Conservation (phyloP, 139 green algal genomes). For the Penium margaritaceum region DNA sequence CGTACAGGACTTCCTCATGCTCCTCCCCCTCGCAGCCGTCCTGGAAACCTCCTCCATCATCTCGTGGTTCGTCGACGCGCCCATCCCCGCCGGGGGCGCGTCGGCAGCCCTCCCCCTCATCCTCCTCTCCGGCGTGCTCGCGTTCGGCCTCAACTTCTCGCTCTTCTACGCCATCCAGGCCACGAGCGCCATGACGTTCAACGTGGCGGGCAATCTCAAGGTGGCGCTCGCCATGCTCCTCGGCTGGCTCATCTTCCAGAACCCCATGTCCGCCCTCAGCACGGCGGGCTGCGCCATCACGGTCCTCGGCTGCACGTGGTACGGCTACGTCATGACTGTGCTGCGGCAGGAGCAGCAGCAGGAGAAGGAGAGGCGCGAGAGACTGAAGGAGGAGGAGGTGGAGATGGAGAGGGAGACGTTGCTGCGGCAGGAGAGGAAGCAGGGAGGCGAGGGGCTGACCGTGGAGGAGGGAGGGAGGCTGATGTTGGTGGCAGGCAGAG, state of each 20-base stretch:
- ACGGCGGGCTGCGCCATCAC: conserved; percentile 1
- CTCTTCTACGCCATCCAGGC: conserved; percentile 47
- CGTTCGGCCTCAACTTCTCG: conserved; percentile 46
- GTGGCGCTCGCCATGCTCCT: conserved; percentile 8
- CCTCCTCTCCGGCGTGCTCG: conserved; percentile 27
- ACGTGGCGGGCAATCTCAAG: conserved; percentile 33
- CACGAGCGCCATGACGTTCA: conserved; percentile 36
- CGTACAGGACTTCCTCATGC: no score
- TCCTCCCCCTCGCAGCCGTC: conserved; percentile 15
- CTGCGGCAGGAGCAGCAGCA: no score
- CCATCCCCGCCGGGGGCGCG: no score
- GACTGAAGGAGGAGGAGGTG: no score
- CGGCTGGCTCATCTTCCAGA: conserved; percentile 14
- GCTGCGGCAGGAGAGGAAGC: no score
- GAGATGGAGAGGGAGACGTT: no score
- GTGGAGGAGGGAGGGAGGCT: no score
- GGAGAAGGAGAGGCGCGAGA: no score
- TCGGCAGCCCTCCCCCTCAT: conserved; percentile 8
- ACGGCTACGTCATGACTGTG: conserved; percentile 19
- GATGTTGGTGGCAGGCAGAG: no score
- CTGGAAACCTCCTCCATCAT: conserved; percentile 16
- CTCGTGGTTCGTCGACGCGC: conserved; percentile 13
- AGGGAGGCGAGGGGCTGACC: no score
- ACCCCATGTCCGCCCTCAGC: conserved; percentile 1
- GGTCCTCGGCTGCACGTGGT: neutral